phyloP scores from a whole-genome alignment of 2,329 filamentous ascomycete species.

The Aspergillus puulaauensis region DNA sequence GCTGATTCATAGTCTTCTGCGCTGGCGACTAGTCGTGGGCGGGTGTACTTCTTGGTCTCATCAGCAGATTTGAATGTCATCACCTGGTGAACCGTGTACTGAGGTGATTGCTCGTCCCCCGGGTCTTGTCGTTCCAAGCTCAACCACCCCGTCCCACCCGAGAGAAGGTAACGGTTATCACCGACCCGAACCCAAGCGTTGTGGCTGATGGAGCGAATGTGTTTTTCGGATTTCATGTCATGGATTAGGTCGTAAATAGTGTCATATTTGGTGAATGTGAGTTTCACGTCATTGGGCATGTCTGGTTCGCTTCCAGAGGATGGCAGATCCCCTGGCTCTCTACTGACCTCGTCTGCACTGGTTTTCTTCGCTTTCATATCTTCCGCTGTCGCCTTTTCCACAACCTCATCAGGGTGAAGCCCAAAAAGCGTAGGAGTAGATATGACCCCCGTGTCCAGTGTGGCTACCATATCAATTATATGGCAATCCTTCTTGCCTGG shows the following conservation, averaged over 20 bases:
- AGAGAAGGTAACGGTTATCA: slow-evolving; percentile 69
- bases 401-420: slow-evolving; percentile 76
- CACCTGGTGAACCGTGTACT: slow-evolving; percentile 36
- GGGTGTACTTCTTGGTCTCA: slow-evolving; percentile 59
- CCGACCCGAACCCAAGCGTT: slow-evolving; percentile 81
- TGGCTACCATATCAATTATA: slow-evolving; percentile 93
- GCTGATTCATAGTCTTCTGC: slow-evolving; percentile 69
- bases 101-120: background rate
- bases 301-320: slow-evolving; percentile 19
- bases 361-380: slow-evolving; percentile 56
- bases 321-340: background rate
- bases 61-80: slow-evolving; percentile 26
- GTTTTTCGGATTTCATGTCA: slow-evolving; percentile 74
- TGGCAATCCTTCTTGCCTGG: slow-evolving; percentile 84
- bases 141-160: slow-evolving; percentile 62
- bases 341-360: slow-evolving; percentile 37
- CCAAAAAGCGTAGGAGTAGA: slow-evolving; percentile 92
- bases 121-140: slow-evolving; percentile 43
- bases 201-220: slow-evolving; percentile 73
- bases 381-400: slow-evolving; percentile 64
- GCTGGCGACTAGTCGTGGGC: slow-evolving; percentile 67
- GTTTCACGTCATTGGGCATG: slow-evolving; percentile 40
- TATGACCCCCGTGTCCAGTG: slow-evolving; percentile 77
- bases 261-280: slow-evolving; percentile 87
- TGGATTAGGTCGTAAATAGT: slow-evolving; percentile 87